Base-by-base conservation (phyloP, 192 early-diverging fungal genomes). In the Coemansia umbellata region DNA sequence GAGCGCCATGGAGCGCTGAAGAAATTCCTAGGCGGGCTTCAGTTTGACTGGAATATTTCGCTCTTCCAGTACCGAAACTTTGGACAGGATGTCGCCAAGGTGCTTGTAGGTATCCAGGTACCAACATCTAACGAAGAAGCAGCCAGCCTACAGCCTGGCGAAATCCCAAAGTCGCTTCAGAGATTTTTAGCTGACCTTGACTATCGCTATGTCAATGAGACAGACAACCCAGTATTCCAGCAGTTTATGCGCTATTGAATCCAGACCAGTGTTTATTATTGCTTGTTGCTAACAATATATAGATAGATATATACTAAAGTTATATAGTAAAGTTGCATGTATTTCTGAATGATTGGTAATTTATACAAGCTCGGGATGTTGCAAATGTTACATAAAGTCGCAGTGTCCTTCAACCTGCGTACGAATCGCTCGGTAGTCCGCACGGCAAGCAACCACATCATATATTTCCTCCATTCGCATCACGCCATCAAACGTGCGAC, bases 41-140 rank as follows among this genome's bases (percentile, higher is more conserved):
- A 66, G 19, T 78, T 84, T 32, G 75, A 58, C 30, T 89, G 82
- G 85, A 87, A 87, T 69, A 87, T 94, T 14, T 86, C 91, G 15
- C 79, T 97, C 23, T 98, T 97, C 80, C 95, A 98, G 74, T 97
- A 98, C 78, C 82, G 94, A 43, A 95, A 98, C 72, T 89, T 94
- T 75, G 97, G 97, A 27, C 88, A 84, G 40, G 95, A 99, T 63
- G 87, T 95, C 63, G 94, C 90, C 26, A 91, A 90, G 64, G 93
- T 98, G 4, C 63, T 97, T 54, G 86, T 90, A 6, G 97, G 95
- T 19, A 82, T 99, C 37, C 95, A 99, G 68, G 94, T 97, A 15
- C 88, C 89, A 10, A 71, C 81, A 18, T 66, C 77, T 13, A 73
- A 67, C 8, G 33, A 14, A 10, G 39, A 1, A 9, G 36, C 31